Conservation (phyloP, 805 yeast species). For the Schizosaccharomyces pombe region DNA sequence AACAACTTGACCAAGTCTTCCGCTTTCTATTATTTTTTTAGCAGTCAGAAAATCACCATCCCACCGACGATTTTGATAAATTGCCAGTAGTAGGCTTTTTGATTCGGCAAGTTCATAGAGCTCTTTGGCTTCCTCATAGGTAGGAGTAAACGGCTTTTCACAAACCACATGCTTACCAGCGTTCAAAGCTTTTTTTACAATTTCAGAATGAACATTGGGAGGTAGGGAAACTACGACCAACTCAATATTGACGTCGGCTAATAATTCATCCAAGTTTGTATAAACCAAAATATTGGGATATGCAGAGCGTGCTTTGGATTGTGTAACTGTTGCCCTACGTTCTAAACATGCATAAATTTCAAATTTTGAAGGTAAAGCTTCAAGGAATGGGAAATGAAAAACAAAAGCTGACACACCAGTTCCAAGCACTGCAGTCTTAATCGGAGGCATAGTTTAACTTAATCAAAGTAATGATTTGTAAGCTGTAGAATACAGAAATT, state of each 20-base stretch:
- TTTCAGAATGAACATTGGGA: slow-evolving; percentile 26
- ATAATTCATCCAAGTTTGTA: neutral
- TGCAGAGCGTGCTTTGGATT: slow-evolving; percentile 1
- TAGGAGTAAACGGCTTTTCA: slow-evolving; percentile 31
- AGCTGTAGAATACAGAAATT: too few species aligned
- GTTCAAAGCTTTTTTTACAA: slow-evolving; percentile 20
- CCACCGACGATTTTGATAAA: slow-evolving; percentile 4
- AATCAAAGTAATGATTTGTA: too few species aligned
- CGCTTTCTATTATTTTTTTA: neutral
- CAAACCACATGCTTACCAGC: slow-evolving; percentile 27
- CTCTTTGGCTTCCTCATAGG: slow-evolving; percentile 21
- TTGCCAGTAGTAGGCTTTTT: slow-evolving; percentile 20
- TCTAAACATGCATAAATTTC: neutral
- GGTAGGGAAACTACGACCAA: slow-evolving; percentile 14
- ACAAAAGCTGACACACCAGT: slow-evolving; percentile 2
- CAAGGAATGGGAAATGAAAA: slow-evolving; percentile 3
- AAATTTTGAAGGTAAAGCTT: neutral
- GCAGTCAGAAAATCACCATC: slow-evolving; percentile 3
- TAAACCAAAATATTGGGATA: neutral
- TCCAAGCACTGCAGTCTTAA: slow-evolving; percentile 1
- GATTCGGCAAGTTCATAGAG: slow-evolving; percentile 22
- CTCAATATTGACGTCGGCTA: neutral
- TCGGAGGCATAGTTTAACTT: neutral
- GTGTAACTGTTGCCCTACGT: neutral
- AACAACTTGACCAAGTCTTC: slow-evolving; percentile 1